Evolutionary conservation across 441 rosid genomes (phyloP).

Genomic region (Populus hybrid): DNA sequence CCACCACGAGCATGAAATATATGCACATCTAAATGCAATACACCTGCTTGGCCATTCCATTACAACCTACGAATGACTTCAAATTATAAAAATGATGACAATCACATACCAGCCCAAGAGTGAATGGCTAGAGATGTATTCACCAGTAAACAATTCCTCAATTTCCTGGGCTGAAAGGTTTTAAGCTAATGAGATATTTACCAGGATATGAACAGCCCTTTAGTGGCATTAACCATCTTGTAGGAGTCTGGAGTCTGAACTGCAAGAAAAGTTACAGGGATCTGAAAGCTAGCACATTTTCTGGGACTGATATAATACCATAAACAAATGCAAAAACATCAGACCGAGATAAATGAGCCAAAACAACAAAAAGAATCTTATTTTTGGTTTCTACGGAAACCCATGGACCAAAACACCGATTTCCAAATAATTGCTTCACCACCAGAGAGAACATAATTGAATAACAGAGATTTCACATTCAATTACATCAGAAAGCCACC

Average conservation of each 20-base stretch:
- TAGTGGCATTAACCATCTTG: conserved; percentile 77
- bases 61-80: not conserved
- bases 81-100: not conserved
- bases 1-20: not conserved
- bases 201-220: conserved; percentile 85
- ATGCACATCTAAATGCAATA: not conserved
- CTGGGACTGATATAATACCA: not conserved
- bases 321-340: not conserved
- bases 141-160: not conserved
- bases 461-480: no score
- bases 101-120: not conserved
- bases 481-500: not conserved
- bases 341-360: not conserved
- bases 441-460: not conserved
- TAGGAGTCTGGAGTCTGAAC: not conserved
- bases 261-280: not conserved
- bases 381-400: not conserved
- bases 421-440: not conserved
- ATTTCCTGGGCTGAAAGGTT: not conserved
- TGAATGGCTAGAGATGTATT: not conserved
- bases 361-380: not conserved
- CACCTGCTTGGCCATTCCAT: not conserved
- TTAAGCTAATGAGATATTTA: conserved; percentile 17
- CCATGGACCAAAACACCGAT: not conserved
- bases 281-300: not conserved